phyloP scores from a whole-genome alignment of 2,329 filamentous ascomycete genomes.

The Trichoderma breve region DNA sequence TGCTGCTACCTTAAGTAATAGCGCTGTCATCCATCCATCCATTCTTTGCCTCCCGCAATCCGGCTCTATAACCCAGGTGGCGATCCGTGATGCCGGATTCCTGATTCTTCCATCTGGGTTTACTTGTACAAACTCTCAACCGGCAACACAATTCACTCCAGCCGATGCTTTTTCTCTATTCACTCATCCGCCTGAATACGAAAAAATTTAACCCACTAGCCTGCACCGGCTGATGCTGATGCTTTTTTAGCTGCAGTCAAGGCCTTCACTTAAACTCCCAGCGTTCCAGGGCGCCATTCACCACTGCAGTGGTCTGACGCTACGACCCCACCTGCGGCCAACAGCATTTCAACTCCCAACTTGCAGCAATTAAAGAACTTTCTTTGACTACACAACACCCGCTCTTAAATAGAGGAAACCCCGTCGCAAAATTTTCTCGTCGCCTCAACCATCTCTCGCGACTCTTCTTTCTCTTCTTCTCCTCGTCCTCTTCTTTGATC shows the following conservation, averaged over 20 bases:
- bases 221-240: neutral
- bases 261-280: neutral
- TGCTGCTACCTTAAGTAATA: neutral
- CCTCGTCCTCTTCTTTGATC: neutral
- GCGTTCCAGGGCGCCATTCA: neutral
- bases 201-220: neutral
- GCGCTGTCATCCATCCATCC: neutral
- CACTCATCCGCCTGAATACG: neutral
- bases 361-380: neutral
- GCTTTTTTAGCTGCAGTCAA: neutral
- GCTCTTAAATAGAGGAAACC: neutral
- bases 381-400: neutral
- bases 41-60: neutral
- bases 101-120: neutral
- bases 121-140: neutral
- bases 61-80: neutral
- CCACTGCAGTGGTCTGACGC: slow-evolving; percentile 10
- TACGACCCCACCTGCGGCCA: slow-evolving; percentile 12
- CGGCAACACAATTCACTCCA: neutral
- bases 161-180: neutral
- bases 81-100: neutral
- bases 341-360: slow-evolving; percentile 5
- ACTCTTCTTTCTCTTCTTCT: neutral
- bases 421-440: neutral
- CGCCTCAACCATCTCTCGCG: neutral